Percentiles rank a stretch among this genome's conserved stretches.
Conservation (phyloP, 2,329 filamentous ascomycete genomes). For the Ophiosphaerella herpotricha region DNA sequence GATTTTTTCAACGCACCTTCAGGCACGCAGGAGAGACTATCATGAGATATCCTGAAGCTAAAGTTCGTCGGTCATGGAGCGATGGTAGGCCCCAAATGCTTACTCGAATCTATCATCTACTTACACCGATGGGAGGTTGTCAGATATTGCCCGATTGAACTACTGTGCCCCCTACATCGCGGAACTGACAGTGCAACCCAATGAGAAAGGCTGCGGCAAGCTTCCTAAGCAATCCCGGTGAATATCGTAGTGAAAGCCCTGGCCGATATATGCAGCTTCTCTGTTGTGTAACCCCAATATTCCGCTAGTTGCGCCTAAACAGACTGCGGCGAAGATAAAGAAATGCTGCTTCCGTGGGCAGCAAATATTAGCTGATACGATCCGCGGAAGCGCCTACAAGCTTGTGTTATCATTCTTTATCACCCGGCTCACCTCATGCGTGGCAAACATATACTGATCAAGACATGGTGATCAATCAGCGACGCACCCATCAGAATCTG, state of each 20-base stretch:
- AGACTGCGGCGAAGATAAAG: conserved; percentile 17
- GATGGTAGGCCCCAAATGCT: background rate
- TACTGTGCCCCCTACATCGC: background rate
- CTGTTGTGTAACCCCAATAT: conserved; percentile 28
- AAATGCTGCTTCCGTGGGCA: background rate
- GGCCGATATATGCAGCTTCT: conserved; percentile 14
- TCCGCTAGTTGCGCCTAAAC: conserved; percentile 6
- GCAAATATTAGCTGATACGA: no score
- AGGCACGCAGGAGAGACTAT: background rate
- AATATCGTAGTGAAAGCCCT: conserved; percentile 19
- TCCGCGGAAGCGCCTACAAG: no score
- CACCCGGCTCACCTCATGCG: no score
- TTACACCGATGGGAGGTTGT: background rate
- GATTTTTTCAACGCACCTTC: background rate
- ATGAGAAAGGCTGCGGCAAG: conserved; percentile 16
- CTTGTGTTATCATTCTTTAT: no score
- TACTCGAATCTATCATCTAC: background rate
- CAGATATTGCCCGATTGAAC: background rate
- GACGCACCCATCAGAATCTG: background rate
- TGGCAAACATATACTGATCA: conserved; percentile 1
- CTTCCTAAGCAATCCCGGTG: conserved; percentile 21
- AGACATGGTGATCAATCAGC: background rate
- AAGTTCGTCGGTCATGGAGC: background rate
- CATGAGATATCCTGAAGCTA: background rate
- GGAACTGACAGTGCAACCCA: conserved; percentile 2